Conservation (phyloP, 345 rosid genomes). For the Streptanthus diversifolius region DNA sequence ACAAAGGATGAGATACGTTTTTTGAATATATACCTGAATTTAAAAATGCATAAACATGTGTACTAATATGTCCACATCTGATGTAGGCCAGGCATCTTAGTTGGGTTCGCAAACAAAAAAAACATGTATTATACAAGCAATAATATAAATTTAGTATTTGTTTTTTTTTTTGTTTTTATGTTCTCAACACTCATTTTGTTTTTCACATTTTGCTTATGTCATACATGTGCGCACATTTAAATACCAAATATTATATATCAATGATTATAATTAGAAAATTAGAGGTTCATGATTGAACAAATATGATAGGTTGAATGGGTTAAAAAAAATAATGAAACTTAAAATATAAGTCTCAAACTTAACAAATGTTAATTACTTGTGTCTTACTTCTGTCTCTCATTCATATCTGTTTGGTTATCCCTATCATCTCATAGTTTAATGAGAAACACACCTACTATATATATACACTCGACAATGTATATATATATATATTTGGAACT, state of each 20-base stretch:
- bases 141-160: neutral
- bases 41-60: neutral
- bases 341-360: slow-evolving; percentile 16
- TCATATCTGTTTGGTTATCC: slow-evolving; percentile 20
- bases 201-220: neutral
- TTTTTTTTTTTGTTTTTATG: too few relatives aligned
- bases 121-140: neutral
- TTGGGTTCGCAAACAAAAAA: too few relatives aligned
- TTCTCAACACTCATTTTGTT: neutral
- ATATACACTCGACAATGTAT: neutral
- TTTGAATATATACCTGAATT: neutral
- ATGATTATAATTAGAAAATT: neutral
- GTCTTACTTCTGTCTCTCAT: slow-evolving; percentile 17
- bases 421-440: slow-evolving; percentile 12
- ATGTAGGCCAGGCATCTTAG: neutral
- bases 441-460: neutral
- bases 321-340: slow-evolving; percentile 11
- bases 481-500: neutral
- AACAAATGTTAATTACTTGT: slow-evolving; percentile 20
- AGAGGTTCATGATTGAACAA: neutral
- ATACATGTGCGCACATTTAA: neutral
- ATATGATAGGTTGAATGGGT: slow-evolving; percentile 3
- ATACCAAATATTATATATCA: neutral
- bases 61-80: neutral
- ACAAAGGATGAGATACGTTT: neutral